These are phyloP conservation scores for Tolypocladium paradoxum DNA, from an alignment of 2,329 filamentous ascomycete species.

Conservation along the genomic window DNA sequence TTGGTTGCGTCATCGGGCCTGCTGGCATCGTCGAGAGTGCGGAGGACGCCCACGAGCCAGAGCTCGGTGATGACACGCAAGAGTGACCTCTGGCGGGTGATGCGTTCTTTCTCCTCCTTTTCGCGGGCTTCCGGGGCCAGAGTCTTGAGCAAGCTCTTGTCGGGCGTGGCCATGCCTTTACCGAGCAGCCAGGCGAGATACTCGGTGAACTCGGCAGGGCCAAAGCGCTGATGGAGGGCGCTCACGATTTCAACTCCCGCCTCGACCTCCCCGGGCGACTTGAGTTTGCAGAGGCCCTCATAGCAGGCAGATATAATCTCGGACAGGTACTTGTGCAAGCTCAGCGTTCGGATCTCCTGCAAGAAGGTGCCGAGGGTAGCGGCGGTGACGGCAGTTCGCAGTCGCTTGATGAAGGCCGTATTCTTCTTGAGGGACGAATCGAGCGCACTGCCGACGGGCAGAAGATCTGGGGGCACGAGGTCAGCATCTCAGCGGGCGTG, in stretches of 20 bases:
- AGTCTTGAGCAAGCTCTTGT: slow-evolving; percentile 71
- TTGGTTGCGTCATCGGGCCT: slow-evolving; percentile 53
- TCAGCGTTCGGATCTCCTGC: slow-evolving; percentile 80
- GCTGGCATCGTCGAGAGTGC: slow-evolving; percentile 61
- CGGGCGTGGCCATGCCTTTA: slow-evolving; percentile 81
- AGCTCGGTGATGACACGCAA: slow-evolving; percentile 87
- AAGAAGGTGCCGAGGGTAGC: slow-evolving; percentile 74
- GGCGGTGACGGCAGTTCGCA: slow-evolving; percentile 78
- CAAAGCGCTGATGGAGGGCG: slow-evolving; percentile 92
- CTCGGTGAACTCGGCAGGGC: slow-evolving; percentile 79
- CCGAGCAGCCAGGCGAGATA: slow-evolving; percentile 88
- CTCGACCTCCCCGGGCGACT: slow-evolving; percentile 82
- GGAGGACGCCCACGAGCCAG: slow-evolving; percentile 83
- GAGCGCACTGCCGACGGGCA: slow-evolving; percentile 65
- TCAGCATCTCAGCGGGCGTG: slow-evolving; percentile 8
- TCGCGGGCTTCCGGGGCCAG: slow-evolving; percentile 75
- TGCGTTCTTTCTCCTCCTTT: slow-evolving; percentile 88
- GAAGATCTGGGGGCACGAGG: slow-evolving; percentile 43
- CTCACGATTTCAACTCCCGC: slow-evolving; percentile 88
- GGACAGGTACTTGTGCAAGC: slow-evolving; percentile 90
- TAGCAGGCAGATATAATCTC: slow-evolving; percentile 95
- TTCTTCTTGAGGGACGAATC: slow-evolving; percentile 98
- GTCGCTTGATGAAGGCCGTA: slow-evolving; percentile 92
- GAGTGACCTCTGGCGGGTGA: slow-evolving; percentile 74
- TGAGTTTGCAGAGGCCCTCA: slow-evolving; percentile 85